phyloP scores from a whole-genome alignment of 2,329 filamentous ascomycete species.

The Clonostachys rhizophaga region DNA sequence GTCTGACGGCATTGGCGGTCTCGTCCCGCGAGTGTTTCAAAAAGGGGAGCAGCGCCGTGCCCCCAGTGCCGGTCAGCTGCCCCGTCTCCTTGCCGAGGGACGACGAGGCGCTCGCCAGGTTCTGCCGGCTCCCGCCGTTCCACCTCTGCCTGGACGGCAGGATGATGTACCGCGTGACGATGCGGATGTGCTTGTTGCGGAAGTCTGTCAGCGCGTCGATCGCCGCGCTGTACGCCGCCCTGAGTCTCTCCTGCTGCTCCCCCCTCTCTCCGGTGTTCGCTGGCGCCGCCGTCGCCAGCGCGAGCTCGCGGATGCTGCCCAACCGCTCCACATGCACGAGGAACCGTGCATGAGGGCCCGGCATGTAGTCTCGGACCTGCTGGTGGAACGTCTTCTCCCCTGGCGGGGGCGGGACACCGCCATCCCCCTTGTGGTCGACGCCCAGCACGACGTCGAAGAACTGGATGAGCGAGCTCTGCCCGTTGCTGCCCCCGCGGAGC shows the following conservation, averaged over 20 bases:
- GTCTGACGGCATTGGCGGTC: not conserved
- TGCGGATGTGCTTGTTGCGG: slow-evolving; percentile 81
- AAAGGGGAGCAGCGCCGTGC: slow-evolving; percentile 8
- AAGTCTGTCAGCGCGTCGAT: slow-evolving; percentile 71
- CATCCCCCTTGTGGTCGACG: slow-evolving; percentile 62
- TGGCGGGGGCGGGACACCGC: slow-evolving; percentile 13
- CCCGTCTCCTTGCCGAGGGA: slow-evolving; percentile 20
- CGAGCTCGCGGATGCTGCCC: slow-evolving; percentile 71
- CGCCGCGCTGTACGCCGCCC: slow-evolving; percentile 61
- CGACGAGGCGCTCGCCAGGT: slow-evolving; percentile 37
- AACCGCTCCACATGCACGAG: slow-evolving; percentile 64
- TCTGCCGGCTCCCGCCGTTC: slow-evolving; percentile 19
- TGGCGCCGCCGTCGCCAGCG: slow-evolving; percentile 33
- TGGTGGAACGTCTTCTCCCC: slow-evolving; percentile 38
- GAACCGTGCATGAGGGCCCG: slow-evolving; percentile 75
- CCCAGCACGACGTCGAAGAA: slow-evolving; percentile 88
- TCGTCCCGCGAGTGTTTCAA: slow-evolving; percentile 4
- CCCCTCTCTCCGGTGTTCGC: slow-evolving; percentile 22
- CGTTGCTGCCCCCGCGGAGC: slow-evolving; percentile 87
- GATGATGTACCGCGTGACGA: slow-evolving; percentile 88
- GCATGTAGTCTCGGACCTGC: slow-evolving; percentile 88
- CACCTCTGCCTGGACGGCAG: slow-evolving; percentile 57
- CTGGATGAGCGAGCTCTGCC: slow-evolving; percentile 87
- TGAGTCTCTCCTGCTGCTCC: slow-evolving; percentile 35
- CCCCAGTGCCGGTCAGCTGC: slow-evolving; percentile 6